phyloP scores from a whole-genome alignment of 805 yeast genomes.

The Yamadazyma ubonensis region DNA sequence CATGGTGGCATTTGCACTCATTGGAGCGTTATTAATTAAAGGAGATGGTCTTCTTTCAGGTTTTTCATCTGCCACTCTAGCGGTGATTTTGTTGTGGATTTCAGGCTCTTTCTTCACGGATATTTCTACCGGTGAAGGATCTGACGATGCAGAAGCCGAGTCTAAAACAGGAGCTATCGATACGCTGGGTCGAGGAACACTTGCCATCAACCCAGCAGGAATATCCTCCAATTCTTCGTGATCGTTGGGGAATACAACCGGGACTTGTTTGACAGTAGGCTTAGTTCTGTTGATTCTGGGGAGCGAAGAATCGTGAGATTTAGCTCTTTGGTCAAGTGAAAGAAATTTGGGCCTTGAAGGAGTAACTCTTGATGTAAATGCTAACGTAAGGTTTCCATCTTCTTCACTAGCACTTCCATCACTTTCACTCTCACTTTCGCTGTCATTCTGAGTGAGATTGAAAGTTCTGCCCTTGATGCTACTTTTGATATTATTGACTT shows the following conservation, averaged over 20 bases:
- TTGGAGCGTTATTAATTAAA: conserved; percentile 31
- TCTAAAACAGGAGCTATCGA: conserved; percentile 17
- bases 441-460: background rate
- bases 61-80: conserved; percentile 1
- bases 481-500: background rate
- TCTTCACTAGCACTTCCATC: conserved; percentile 36
- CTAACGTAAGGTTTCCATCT: conserved; percentile 46
- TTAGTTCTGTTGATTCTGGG: conserved; percentile 21
- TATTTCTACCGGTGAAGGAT: conserved; percentile 1
- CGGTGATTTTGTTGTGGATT: background rate
- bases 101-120: background rate
- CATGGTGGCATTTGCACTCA: conserved; percentile 21
- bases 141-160: conserved; percentile 7
- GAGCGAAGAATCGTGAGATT: conserved; percentile 43
- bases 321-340: conserved; percentile 33
- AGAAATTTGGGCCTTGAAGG: conserved; percentile 37
- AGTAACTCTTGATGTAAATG: conserved; percentile 41
- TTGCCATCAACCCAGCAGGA: conserved; percentile 38
- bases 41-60: conserved; percentile 32
- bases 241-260: conserved; percentile 31
- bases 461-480: conserved; percentile 9
- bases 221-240: conserved; percentile 41
- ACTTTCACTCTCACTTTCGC: conserved; percentile 14
- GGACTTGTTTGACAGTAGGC: conserved; percentile 20
- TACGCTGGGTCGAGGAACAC: conserved; percentile 27